phyloP scores from a whole-genome alignment of 345 rosid genomes.

The Xanthoceras sorbifolium region DNA sequence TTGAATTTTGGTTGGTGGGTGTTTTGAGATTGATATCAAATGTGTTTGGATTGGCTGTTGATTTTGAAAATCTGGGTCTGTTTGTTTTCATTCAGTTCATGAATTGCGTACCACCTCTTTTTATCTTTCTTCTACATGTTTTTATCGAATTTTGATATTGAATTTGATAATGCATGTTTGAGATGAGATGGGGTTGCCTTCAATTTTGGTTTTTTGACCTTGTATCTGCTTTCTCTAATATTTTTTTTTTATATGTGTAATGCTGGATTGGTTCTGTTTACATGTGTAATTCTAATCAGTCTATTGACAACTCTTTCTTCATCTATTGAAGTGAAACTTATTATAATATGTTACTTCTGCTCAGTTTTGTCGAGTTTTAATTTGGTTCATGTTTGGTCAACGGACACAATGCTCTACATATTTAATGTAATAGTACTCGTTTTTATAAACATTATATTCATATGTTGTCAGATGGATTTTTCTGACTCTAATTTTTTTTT shows the following conservation, averaged over 20 bases:
- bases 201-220: background rate
- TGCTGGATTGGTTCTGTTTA: background rate
- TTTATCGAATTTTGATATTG: background rate
- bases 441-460: background rate
- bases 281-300: background rate
- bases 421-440: background rate
- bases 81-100: background rate
- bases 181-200: background rate
- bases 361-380: background rate
- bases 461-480: background rate
- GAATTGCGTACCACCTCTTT: background rate
- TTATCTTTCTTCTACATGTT: background rate
- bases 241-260: background rate
- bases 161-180: conserved; percentile 10
- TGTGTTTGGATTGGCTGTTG: conserved; percentile 13
- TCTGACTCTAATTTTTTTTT: background rate
- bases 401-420: background rate
- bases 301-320: background rate
- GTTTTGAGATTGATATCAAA: background rate
- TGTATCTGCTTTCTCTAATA: background rate
- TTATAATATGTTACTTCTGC: background rate
- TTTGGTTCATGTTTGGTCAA: background rate
- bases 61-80: background rate
- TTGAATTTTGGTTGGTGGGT: no score
- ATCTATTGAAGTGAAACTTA: background rate